Evolutionary conservation across 2,329 filamentous ascomycete genomes (phyloP), one percentile per base, ranked within the genome.

Genomic region (Fusarium zealandicum): DNA sequence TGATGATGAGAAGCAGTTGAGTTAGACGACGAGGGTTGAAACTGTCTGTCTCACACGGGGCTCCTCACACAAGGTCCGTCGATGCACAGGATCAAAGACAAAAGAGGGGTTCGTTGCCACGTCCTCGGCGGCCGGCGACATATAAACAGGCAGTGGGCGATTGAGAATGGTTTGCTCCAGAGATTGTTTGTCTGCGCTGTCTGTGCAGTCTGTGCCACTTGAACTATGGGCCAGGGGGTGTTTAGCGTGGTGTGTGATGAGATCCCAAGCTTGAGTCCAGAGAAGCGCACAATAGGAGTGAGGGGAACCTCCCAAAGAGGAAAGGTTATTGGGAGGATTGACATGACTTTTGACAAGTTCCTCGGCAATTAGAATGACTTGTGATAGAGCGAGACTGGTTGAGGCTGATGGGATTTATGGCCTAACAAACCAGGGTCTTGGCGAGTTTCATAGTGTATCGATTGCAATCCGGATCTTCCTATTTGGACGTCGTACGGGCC

Each of bases 301-400:
- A 60, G 55, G 59, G 59, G 51, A 63, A 63, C 44, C 49, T 39
- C 43, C 59, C 11, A 32, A 57, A 63, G 37, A 28, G 59, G 55
- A 61, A 63, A 63, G 38, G 54, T 11, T 39, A 11, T 22, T 47
- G 33, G 25, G n/a, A 39, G 22, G 44, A 40, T 36, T 41, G 47
- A 36, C 33, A 28, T 45, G 18, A 18, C 25, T 12, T 22, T 31
- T 5, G 17, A 33, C 20, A 17, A 13, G 44, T 30, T 54, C 58
- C 53, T 61, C 53, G 57, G 58, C 42, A 51, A 18, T 12, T 27
- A 25, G 13, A 1, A 33, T 9, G 22, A 12, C 59, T 63, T 42
- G 58, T 61, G 58, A 61, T 61, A 41, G 10, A 39, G n/a, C n/a
- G n/a, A n/a, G n/a, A n/a, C n/a, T n/a, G n/a, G n/a, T n/a, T n/a